Percentiles rank a stretch among this genome's conserved stretches.
phyloP scores from a whole-genome alignment of 2,329 filamentous ascomycete species.

The Neodidymelliopsis sp. region DNA sequence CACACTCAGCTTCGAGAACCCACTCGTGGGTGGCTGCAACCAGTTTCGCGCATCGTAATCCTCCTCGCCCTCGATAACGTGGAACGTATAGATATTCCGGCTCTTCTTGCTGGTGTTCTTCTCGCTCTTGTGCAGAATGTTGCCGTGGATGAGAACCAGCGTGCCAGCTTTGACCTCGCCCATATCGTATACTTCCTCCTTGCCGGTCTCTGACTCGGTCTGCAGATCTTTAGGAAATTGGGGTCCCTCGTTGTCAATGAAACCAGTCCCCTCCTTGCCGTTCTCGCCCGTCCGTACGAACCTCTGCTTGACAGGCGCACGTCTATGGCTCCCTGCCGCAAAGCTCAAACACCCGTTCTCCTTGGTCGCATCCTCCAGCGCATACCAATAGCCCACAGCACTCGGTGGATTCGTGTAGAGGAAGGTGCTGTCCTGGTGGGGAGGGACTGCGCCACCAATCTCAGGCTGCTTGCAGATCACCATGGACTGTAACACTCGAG shows the following conservation, averaged over 20 bases:
- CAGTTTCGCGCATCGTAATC: conserved; percentile 89
- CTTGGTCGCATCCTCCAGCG: conserved; percentile 85
- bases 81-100: conserved; percentile 96
- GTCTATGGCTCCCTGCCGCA: conserved; percentile 79
- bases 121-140: conserved; percentile 95
- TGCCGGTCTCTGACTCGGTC: conserved; percentile 52
- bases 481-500: conserved; percentile 89
- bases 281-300: conserved; percentile 70
- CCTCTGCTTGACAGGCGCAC: conserved; percentile 72
- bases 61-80: conserved; percentile 85
- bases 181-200: conserved; percentile 70
- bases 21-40: conserved; percentile 83
- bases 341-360: conserved; percentile 92
- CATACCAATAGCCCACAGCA: conserved; percentile 97
- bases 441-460: conserved; percentile 88
- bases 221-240: conserved; percentile 62
- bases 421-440: conserved; percentile 93
- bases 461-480: conserved; percentile 98
- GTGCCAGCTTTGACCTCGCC: conserved; percentile 91
- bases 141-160: conserved; percentile 93
- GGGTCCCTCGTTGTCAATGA: conserved; percentile 69
- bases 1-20: conserved; percentile 74
- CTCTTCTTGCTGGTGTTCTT: conserved; percentile 86
- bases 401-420: conserved; percentile 87
- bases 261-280: conserved; percentile 51